Percentiles rank a stretch among this genome's conserved stretches.
These are phyloP conservation scores for Calycina marina DNA, from an alignment of 2,329 filamentous ascomycete genomes.

Conservation along the genomic window DNA sequence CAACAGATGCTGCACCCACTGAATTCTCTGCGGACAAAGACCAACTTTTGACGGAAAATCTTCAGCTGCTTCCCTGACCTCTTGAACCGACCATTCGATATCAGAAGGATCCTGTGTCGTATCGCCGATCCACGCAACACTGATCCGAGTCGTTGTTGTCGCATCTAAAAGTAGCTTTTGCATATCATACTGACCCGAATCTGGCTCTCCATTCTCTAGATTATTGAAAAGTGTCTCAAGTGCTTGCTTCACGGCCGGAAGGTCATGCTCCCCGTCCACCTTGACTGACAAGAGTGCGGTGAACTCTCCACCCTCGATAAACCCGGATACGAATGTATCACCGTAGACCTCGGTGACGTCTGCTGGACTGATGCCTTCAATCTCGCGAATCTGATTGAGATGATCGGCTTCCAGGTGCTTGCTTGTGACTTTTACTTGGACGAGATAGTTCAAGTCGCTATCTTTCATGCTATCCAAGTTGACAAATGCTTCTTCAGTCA, in stretches of 20 bases:
- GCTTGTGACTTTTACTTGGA: conserved; percentile 19
- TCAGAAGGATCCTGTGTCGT: conserved; percentile 14
- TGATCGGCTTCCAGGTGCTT: conserved; percentile 12
- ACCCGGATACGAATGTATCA: conserved; percentile 21
- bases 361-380: conserved; percentile 8
- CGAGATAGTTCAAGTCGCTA: conserved; percentile 18
- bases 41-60: conserved; percentile 17
- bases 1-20: background rate
- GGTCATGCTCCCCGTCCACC: conserved; percentile 12
- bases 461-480: conserved; percentile 13
- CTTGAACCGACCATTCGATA: conserved; percentile 16
- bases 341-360: conserved; percentile 17
- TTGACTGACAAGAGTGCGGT: conserved; percentile 18
- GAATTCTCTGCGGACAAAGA: conserved; percentile 13
- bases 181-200: background rate
- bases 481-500: conserved; percentile 3
- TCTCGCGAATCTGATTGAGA: conserved; percentile 12
- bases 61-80: conserved; percentile 13
- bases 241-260: conserved; percentile 11
- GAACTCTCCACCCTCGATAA: conserved; percentile 21
- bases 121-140: conserved; percentile 18
- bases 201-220: background rate
- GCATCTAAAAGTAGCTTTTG: conserved; percentile 3
- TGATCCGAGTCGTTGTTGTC: too few species aligned
- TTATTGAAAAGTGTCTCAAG: conserved; percentile 12